Percentiles rank a stretch among this genome's conserved stretches.
phyloP scores from a whole-genome alignment of 768 basidiomycete species.

The Lyophyllum shimeji region DNA sequence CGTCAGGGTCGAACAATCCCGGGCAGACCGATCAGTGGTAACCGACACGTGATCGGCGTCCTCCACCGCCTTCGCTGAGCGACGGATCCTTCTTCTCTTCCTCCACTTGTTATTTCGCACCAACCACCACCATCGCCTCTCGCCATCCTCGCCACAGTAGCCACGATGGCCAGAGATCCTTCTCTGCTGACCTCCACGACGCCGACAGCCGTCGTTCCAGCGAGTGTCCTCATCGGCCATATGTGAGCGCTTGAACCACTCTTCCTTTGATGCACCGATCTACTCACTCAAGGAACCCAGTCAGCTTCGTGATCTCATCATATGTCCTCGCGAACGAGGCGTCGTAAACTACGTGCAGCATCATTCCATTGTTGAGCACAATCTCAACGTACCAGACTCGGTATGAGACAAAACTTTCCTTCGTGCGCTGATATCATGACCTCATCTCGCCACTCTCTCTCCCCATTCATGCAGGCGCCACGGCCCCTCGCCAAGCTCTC shows the following conservation, averaged over 20 bases:
- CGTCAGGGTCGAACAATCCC: background rate
- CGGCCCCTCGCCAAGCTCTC: slow-evolving; percentile 50
- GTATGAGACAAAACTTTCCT: slow-evolving; percentile 33
- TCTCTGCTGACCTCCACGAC: slow-evolving; percentile 41
- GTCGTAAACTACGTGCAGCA: slow-evolving; percentile 62
- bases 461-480: slow-evolving; percentile 30
- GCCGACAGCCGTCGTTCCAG: slow-evolving; percentile 40
- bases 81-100: background rate
- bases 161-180: slow-evolving; percentile 47
- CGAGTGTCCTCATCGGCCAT: slow-evolving; percentile 58
- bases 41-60: background rate
- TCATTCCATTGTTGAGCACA: slow-evolving; percentile 58
- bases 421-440: slow-evolving; percentile 12
- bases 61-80: background rate
- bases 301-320: slow-evolving; percentile 76
- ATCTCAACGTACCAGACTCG: slow-evolving; percentile 44
- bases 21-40: background rate
- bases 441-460: background rate
- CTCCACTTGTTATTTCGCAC: background rate
- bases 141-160: slow-evolving; percentile 6
- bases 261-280: background rate
- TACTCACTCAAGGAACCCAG: slow-evolving; percentile 29
- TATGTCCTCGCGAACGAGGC: slow-evolving; percentile 68
- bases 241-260: slow-evolving; percentile 41
- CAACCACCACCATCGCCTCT: slow-evolving; percentile 3